A percentile compares a stretch with the other conserved stretches of the same genome.
Evolutionary conservation across 2,329 filamentous ascomycete species (phyloP).

Genomic region (Monosporascus sp.): DNA sequence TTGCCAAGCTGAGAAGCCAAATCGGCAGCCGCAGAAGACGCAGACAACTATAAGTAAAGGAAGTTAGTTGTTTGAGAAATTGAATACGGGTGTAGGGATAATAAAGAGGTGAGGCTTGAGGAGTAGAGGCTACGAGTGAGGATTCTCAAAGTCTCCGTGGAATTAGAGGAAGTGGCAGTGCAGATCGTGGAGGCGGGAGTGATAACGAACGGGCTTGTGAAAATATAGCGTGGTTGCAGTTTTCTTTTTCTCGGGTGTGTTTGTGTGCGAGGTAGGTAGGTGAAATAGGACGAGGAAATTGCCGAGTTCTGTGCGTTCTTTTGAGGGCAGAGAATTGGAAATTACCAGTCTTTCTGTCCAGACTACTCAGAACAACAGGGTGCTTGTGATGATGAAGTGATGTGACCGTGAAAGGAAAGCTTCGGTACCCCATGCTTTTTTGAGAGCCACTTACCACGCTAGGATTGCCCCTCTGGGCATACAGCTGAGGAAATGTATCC

Average conservation of each 20-base stretch:
- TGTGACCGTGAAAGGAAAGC: not conserved
- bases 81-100: too few species aligned
- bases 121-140: not conserved
- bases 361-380: too few species aligned
- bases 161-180: too few species aligned
- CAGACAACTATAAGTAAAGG: constrained; percentile 57
- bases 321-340: not conserved
- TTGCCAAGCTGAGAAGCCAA: constrained; percentile 66
- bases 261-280: not conserved
- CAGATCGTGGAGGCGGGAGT: too few species aligned
- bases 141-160: too few species aligned
- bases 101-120: too few species aligned
- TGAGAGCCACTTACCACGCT: constrained; percentile 37
- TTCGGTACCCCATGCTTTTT: not conserved
- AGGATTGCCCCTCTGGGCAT: constrained; percentile 53
- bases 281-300: not conserved
- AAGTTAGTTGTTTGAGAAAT: not conserved
- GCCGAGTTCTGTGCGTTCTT: too few species aligned
- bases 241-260: not conserved
- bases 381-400: not conserved
- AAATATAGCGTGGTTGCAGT: not conserved
- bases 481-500: constrained; percentile 82
- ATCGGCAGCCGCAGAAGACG: constrained; percentile 76
- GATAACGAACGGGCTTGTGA: too few species aligned
- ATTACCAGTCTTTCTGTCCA: too few species aligned